Evolutionary conservation across 2,329 filamentous ascomycete genomes (phyloP).

Genomic region (Fusarium tupiense): DNA sequence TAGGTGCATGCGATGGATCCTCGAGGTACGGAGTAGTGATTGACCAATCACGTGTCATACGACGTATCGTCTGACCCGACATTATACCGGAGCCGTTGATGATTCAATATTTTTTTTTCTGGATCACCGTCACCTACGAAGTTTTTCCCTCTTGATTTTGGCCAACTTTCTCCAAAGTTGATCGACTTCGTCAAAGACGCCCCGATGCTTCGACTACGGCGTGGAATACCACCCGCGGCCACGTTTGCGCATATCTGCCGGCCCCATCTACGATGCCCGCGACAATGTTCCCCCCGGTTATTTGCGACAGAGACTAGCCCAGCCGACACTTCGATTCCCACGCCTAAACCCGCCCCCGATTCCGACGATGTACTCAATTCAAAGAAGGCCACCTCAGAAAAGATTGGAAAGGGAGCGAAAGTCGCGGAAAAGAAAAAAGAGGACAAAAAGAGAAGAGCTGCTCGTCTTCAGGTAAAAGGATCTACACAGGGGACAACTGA

Average conservation of each 20-base stretch:
- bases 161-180: constrained; percentile 8
- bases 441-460: not conserved
- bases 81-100: constrained; percentile 31
- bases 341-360: not conserved
- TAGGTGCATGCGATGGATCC: constrained; percentile 1
- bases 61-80: not conserved
- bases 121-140: not conserved
- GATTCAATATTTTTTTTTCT: constrained; percentile 30
- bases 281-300: constrained; percentile 18
- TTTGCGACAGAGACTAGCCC: constrained; percentile 24
- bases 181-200: constrained; percentile 5
- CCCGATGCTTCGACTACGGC: constrained; percentile 46
- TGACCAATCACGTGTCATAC: constrained; percentile 34
- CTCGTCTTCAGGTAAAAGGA: not conserved
- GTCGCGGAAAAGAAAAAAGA: not conserved
- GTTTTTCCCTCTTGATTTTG: not conserved
- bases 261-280: constrained; percentile 4
- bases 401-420: not conserved
- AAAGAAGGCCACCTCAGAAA: not conserved
- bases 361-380: not conserved
- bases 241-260: constrained; percentile 12
- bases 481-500: constrained; percentile 1
- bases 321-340: not conserved
- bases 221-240: constrained; percentile 28
- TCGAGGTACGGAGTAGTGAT: not conserved